These are phyloP conservation scores for Prunus campanulata DNA, from an alignment of 306 rosid genomes.

Conservation along the genomic window DNA sequence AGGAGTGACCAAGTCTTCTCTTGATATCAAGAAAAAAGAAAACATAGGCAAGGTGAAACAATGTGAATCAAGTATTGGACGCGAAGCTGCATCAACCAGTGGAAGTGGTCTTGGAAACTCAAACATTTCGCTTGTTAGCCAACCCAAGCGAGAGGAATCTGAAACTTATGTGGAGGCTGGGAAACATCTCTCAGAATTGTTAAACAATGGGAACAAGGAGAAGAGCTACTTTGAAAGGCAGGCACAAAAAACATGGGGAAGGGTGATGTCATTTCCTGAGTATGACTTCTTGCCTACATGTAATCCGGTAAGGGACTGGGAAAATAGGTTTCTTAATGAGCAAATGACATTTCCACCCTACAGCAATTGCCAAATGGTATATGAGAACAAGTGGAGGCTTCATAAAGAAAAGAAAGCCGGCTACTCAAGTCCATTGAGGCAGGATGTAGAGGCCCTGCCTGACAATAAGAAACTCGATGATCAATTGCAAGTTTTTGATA, in stretches of 20 bases:
- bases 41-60: constrained; percentile 26
- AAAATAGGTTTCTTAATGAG: neutral
- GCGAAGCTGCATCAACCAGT: constrained; percentile 39
- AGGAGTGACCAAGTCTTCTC: constrained; percentile 24
- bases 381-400: constrained; percentile 35
- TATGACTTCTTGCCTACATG: constrained; percentile 32
- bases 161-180: constrained; percentile 25
- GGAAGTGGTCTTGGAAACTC: constrained; percentile 30
- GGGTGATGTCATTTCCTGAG: constrained; percentile 35
- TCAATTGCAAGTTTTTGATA: constrained; percentile 19
- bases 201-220: constrained; percentile 28
- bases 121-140: constrained; percentile 6
- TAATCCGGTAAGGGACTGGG: constrained; percentile 17
- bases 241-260: constrained; percentile 28
- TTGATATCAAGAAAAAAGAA: constrained; percentile 27
- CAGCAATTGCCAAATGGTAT: constrained; percentile 23
- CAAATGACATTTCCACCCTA: constrained; percentile 30
- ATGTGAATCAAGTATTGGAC: constrained; percentile 32
- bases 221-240: constrained; percentile 14
- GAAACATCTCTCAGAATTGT: constrained; percentile 25
- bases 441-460: constrained; percentile 24
- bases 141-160: constrained; percentile 28
- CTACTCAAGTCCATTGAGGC: constrained; percentile 26
- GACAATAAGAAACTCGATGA: constrained; percentile 18
- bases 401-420: constrained; percentile 29